Evolutionary conservation across 495 filamentous ascomycete genomes (phyloP), one percentile per base, ranked within the genome.

Genomic region (Amphirosellinia nigrospora): DNA sequence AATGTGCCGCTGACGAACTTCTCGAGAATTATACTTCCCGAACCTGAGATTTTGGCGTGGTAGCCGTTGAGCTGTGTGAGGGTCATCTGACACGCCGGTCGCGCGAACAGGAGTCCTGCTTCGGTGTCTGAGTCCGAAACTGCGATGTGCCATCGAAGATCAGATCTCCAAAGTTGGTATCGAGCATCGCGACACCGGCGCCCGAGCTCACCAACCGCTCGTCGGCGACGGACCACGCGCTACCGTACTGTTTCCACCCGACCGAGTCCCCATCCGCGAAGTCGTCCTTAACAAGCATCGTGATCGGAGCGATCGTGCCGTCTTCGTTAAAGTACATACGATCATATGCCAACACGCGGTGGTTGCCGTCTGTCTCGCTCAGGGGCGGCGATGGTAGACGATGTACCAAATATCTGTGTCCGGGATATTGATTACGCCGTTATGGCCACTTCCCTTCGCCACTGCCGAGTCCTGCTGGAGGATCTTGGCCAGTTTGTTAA

Each of bases 321-420:
- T 78, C 72, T 10, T 72, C 75, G 61, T 84, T 80, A 70, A 86
- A 85, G 64, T 81, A 79, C 81, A 85, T 81, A 23, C 81, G 79
- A 70, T 86, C 84, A 23, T 85, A 81, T 19, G 81, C 82, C 2
- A 79, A 69, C n/a, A 83, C 79, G 7, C 83, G 82, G 69, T 86
- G 79, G 61, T 84, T 80, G 30, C 75, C 78, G 38, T 77, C 79
- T 2, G 77, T 79, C 41, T 83, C 82, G 67, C 78, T 80, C 0
- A 81, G 72, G 15, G 77, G 9, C 80, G 81, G 1, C 83, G 83
- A 66, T 86, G 83, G 65, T 85, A 86, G 21, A 85, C 78, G 19
- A 86, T 83, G 64, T 85, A 86, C 73, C 81, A 85, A 26, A 82
- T 80, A 23, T 84, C 78, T 4, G 82, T 81, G 45, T 79, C 70